Evolutionary conservation across 1,139 yeast species (phyloP).

Genomic region (Sugiyamaella xylanicola): DNA sequence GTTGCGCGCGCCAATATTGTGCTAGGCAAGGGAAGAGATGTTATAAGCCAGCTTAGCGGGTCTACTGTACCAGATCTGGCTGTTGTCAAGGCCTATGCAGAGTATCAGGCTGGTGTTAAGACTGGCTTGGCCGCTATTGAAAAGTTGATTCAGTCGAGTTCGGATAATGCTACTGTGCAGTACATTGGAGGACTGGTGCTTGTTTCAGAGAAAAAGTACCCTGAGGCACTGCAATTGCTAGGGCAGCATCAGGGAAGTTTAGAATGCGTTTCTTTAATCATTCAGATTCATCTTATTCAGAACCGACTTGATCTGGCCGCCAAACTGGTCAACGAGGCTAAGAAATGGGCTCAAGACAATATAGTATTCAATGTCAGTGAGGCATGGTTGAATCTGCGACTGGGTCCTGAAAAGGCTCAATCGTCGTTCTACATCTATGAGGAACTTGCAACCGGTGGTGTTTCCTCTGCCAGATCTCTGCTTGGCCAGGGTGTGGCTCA

Average conservation of each 20-base stretch:
- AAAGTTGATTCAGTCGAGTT: slow-evolving; percentile 30
- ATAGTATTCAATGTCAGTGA: slow-evolving; percentile 69
- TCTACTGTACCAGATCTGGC: slow-evolving; percentile 30
- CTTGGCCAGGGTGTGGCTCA: slow-evolving; percentile 53
- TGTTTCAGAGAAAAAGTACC: slow-evolving; percentile 36
- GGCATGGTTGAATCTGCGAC: slow-evolving; percentile 61
- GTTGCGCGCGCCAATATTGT: slow-evolving; percentile 43
- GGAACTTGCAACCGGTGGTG: slow-evolving; percentile 56
- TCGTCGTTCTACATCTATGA: slow-evolving; percentile 72
- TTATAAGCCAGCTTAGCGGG: slow-evolving; percentile 33
- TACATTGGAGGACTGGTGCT: slow-evolving; percentile 43
- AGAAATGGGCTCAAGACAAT: slow-evolving; percentile 63
- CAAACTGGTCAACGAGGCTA: slow-evolving; percentile 41
- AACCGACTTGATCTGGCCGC: slow-evolving; percentile 42
- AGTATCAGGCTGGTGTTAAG: slow-evolving; percentile 27
- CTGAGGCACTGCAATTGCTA: slow-evolving; percentile 42
- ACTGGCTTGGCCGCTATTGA: slow-evolving; percentile 31
- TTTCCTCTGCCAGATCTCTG: slow-evolving; percentile 53
- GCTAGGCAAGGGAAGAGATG: slow-evolving; percentile 40
- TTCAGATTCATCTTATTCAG: slow-evolving; percentile 43
- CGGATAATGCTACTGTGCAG: slow-evolving; percentile 37
- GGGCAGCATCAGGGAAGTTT: slow-evolving; percentile 39
- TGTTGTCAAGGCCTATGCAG: slow-evolving; percentile 32
- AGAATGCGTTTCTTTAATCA: slow-evolving; percentile 43
- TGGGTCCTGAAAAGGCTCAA: slow-evolving; percentile 60